Evolutionary conservation across 2,329 filamentous ascomycete genomes (phyloP), one percentile per base, ranked within the genome.

Genomic region (Colletotrichum brevisporum): DNA sequence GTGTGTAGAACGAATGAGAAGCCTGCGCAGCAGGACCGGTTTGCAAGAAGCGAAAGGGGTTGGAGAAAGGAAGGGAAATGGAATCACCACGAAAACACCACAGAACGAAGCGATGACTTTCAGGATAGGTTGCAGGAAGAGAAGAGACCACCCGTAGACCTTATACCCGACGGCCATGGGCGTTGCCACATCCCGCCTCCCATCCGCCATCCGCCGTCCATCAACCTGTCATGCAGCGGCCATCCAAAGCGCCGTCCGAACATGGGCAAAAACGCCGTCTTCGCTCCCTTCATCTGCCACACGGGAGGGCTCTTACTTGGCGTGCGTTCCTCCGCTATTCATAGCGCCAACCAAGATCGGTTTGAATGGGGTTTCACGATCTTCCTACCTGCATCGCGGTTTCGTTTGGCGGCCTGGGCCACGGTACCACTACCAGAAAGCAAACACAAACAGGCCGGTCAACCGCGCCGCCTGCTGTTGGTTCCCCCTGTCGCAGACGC

Each of bases 11-110:
- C 76, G 75, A 67, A 52, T 12, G 56, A 52, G 51, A 56, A 47
- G 60, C 74, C 78, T 75, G 78, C 77, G 69, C 77, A 77, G 75
- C 78, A 80, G 76, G 73, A 57, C 56, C 54, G 57, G 9, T n/a
- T 8, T 26, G 2, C 13, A 71, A 67, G 45, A 65, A 63, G 71
- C 64, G 70, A 63, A 70, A 61, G 53, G n/a, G 63, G 69, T 73
- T 47, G 63, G 61, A 70, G 48, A 73, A 69, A 16, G 39, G 47
- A 73, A 69, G 12, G 45, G 64, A 69, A 67, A 62, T 62, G 57
- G 71, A 72, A 71, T 51, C 69, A 70, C 73, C 72, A 74, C 73
- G 73, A 73, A 71, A 72, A 71, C 56, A 57, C 27, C 63, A 61
- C 53, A 41, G 53, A 58, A 43, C 41, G 54, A 51, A 55, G 61